Percentiles rank a stretch among this genome's conserved stretches.
Conservation (phyloP, 257 asterid species). For the Echites panduratus region DNA sequence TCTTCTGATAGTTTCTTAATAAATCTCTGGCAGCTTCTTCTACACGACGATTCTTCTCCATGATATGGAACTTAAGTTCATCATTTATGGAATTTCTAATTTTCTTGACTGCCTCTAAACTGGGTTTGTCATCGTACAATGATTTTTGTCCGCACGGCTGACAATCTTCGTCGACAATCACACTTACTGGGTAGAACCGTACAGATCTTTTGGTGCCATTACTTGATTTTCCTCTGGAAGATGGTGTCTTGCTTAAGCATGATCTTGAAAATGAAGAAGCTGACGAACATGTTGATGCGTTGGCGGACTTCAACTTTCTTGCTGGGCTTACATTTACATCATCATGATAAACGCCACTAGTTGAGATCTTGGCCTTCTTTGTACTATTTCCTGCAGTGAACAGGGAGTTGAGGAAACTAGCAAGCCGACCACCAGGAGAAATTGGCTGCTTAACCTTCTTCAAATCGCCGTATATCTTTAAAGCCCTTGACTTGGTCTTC, state of each 20-base stretch:
- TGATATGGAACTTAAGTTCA: slow-evolving; percentile 45
- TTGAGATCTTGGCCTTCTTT: slow-evolving; percentile 43
- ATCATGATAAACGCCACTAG: slow-evolving; percentile 19
- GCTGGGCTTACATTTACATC: neutral
- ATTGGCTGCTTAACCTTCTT: slow-evolving; percentile 86
- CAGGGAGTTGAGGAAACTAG: slow-evolving; percentile 67
- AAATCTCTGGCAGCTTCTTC: slow-evolving; percentile 63
- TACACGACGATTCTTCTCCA: slow-evolving; percentile 57
- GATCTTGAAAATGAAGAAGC: slow-evolving; percentile 89
- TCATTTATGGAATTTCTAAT: slow-evolving; percentile 27
- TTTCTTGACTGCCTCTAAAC: slow-evolving; percentile 14
- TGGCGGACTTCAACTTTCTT: slow-evolving; percentile 38
- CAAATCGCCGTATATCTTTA: slow-evolving; percentile 69
- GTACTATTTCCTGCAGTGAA: slow-evolving; percentile 55
- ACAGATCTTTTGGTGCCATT: slow-evolving; percentile 65
- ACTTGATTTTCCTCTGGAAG: slow-evolving; percentile 55
- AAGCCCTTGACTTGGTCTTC: slow-evolving; percentile 64
- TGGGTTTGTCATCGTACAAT: slow-evolving; percentile 27
- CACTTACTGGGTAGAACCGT: slow-evolving; percentile 67
- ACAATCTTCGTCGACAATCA: slow-evolving; percentile 59
- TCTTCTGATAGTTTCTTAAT: slow-evolving; percentile 49
- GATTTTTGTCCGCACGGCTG: slow-evolving; percentile 60
- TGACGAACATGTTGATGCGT: slow-evolving; percentile 67
- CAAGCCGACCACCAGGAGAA: slow-evolving; percentile 74
- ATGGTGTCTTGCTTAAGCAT: slow-evolving; percentile 77